These are phyloP conservation scores for Ustilago crameri DNA, from an alignment of 1,284 basidiomycete species.

Conservation along the genomic window DNA sequence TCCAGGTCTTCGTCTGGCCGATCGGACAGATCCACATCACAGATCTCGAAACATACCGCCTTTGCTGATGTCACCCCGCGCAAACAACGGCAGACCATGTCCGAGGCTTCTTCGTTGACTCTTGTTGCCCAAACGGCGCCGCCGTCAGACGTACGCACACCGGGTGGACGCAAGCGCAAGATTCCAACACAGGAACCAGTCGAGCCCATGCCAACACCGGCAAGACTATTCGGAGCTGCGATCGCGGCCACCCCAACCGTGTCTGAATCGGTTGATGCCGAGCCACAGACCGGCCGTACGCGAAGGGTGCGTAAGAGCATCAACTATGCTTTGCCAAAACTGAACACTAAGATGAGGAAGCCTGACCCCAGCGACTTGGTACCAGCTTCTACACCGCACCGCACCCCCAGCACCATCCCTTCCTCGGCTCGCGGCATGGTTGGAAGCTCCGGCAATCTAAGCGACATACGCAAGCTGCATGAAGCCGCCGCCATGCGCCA, in stretches of 20 bases:
- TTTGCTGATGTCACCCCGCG: slow-evolving; percentile 15
- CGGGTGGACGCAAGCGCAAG: slow-evolving; percentile 41
- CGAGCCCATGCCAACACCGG: slow-evolving; percentile 22
- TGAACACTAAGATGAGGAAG: slow-evolving; percentile 68
- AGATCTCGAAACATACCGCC: neutral
- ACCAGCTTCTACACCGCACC: slow-evolving; percentile 38
- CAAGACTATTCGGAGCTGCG: slow-evolving; percentile 17
- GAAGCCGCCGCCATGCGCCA: slow-evolving; percentile 38
- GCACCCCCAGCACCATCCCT: slow-evolving; percentile 16
- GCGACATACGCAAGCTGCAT: slow-evolving; percentile 54
- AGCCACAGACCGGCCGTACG: slow-evolving; percentile 30
- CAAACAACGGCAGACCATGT: slow-evolving; percentile 3
- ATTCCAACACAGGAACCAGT: slow-evolving; percentile 16
- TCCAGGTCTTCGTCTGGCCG: neutral
- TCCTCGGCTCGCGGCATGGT: slow-evolving; percentile 28
- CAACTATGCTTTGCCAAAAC: slow-evolving; percentile 67
- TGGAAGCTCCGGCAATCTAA: slow-evolving; percentile 52
- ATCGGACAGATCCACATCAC: neutral
- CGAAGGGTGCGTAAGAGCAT: slow-evolving; percentile 60
- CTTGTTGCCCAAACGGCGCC: neutral
- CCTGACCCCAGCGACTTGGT: slow-evolving; percentile 57
- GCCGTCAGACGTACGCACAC: slow-evolving; percentile 19
- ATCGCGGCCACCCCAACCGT: slow-evolving; percentile 2
- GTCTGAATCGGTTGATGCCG: neutral
- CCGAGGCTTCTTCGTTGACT: neutral